A percentile compares a stretch with the other conserved stretches of the same genome.
These are phyloP conservation scores for Cenococcum geophilum DNA, from an alignment of 495 filamentous ascomycete species.

Conservation along the genomic window DNA sequence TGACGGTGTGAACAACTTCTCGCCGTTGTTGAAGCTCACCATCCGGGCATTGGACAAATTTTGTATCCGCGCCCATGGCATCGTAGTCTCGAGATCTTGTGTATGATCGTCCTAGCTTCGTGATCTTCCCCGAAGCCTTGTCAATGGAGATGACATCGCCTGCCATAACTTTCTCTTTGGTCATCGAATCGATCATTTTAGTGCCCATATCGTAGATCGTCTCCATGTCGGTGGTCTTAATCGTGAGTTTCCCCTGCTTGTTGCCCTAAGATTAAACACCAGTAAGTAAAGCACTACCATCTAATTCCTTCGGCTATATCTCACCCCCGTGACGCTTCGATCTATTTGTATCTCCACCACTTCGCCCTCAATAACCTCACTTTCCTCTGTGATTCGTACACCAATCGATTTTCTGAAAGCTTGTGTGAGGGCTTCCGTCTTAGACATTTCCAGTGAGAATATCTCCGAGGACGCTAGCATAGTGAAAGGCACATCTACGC, in stretches of 20 bases:
- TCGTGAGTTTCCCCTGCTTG: slow-evolving; percentile 98
- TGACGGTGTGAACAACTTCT: slow-evolving; percentile 94
- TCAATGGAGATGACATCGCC: slow-evolving; percentile 98
- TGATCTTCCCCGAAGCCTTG: slow-evolving; percentile 95
- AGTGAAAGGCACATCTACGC: slow-evolving; percentile 90
- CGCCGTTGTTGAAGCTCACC: slow-evolving; percentile 96
- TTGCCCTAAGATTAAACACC: slow-evolving; percentile 50
- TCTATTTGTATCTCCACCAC: slow-evolving; percentile 99
- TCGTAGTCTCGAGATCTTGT: slow-evolving; percentile 95
- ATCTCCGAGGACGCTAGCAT: slow-evolving; percentile 93
- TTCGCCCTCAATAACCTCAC: slow-evolving; percentile 97
- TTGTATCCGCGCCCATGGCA: slow-evolving; percentile 97
- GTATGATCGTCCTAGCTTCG: slow-evolving; percentile 89
- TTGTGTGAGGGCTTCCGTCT: slow-evolving; percentile 95
- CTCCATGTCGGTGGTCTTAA: slow-evolving; percentile 99
- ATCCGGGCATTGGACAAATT: slow-evolving; percentile 97
- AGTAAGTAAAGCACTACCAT: not conserved
- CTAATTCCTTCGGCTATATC: slow-evolving; percentile 10
- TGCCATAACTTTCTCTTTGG: slow-evolving; percentile 96
- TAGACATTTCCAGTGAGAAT: slow-evolving; percentile 97
- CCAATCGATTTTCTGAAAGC: slow-evolving; percentile 97
- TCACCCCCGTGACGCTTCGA: slow-evolving; percentile 84
- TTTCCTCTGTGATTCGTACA: slow-evolving; percentile 95
- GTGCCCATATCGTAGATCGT: slow-evolving; percentile 98
- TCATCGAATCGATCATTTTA: slow-evolving; percentile 99